Percentiles rank a stretch among this genome's conserved stretches.
phyloP scores from a whole-genome alignment of 2,329 filamentous ascomycete species.

The Phialophora expanda region DNA sequence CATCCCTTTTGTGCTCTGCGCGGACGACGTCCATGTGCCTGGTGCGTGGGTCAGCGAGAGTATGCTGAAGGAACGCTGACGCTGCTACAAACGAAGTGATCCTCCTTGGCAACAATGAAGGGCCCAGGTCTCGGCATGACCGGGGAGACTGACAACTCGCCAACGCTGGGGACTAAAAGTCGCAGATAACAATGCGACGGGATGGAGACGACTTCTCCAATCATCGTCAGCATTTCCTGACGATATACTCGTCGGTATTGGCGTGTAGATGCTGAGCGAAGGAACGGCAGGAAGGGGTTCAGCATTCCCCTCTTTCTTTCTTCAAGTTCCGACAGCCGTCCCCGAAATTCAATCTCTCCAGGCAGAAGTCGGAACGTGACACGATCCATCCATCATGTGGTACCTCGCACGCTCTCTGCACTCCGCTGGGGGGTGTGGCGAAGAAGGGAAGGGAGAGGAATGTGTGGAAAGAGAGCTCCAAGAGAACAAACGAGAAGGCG shows the following conservation, averaged over 20 bases:
- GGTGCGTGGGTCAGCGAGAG: neutral
- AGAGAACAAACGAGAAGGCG: neutral
- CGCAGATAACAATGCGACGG: neutral
- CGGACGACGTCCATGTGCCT: neutral
- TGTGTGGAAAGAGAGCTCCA: neutral
- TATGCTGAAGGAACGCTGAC: neutral
- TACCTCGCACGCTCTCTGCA: neutral
- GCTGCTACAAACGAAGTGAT: neutral
- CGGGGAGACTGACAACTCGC: neutral
- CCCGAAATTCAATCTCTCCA: neutral
- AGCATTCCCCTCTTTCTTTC: neutral
- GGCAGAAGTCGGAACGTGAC: neutral
- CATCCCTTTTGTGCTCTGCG: slow-evolving; percentile 9
- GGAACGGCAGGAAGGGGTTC: neutral
- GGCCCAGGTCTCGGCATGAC: too few species aligned
- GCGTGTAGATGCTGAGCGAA: neutral
- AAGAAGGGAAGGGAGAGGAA: neutral
- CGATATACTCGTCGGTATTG: neutral
- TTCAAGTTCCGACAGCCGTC: neutral
- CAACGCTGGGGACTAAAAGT: neutral
- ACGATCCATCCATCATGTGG: neutral
- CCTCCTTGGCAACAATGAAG: neutral
- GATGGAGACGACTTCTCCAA: neutral
- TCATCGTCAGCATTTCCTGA: neutral
- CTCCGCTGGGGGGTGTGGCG: neutral